Evolutionary conservation across 495 filamentous ascomycete genomes (phyloP), one percentile per base, ranked within the genome.

Genomic region (Hypoxylon fragiforme): DNA sequence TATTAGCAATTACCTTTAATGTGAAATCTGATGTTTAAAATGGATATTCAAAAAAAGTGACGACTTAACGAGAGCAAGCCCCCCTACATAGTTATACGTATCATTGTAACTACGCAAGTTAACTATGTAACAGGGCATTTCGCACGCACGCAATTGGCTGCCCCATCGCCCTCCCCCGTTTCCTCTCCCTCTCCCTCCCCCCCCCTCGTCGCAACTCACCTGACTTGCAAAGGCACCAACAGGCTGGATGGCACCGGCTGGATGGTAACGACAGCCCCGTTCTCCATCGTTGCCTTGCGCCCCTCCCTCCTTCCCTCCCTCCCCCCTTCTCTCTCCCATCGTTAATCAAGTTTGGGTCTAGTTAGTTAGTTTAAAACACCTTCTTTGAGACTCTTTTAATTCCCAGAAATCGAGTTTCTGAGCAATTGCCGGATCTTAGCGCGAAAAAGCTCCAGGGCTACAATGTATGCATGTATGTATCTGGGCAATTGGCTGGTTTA

Each of bases 391-490:
- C 32, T 22, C 37, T 38, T 43, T 7, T 19, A 56, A 52, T 53
- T 53, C 53, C 58, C 58, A 62, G 31, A 37, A 44, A 49, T 43
- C 43, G 46, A 39, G 41, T 45, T 35, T 9, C 4, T 48, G 30
- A 20, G 39, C 51, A 62, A 62, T 52, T 62, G 52, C 47, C 58
- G 52, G 48, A 1, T 9, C 47, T 62, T 62, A 43, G 58, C 52
- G n/a, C n/a, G n/a, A 28, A 28, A 28, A 9, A 28, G 24, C 9
- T 9, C 24, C n/a, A n/a, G n/a, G n/a, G n/a, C n/a, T n/a, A n/a
- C n/a, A n/a, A n/a, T n/a, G n/a, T n/a, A n/a, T n/a, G n/a, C n/a
- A n/a, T n/a, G n/a, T n/a, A n/a, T n/a, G n/a, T n/a, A n/a, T n/a
- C n/a, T n/a, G n/a, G n/a, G n/a, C n/a, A n/a, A n/a, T n/a, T n/a